Evolutionary conservation across 129 eudicot genomes (phyloP).

Genomic region (Sambucus nigra): DNA sequence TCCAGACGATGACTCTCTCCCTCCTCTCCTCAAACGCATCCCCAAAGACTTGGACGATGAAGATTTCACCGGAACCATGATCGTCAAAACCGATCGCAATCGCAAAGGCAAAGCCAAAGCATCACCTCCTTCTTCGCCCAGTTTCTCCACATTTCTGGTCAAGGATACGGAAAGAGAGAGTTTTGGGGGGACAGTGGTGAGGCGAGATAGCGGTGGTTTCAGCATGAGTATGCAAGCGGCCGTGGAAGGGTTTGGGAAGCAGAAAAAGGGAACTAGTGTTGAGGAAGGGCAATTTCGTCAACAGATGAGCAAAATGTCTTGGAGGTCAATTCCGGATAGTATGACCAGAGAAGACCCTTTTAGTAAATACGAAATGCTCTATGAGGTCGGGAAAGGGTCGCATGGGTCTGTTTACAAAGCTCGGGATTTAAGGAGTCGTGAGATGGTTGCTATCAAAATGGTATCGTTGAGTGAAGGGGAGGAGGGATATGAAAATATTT

Average conservation of each 20-base stretch:
- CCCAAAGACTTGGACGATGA: constrained; percentile 89
- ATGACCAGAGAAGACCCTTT: constrained; percentile 86
- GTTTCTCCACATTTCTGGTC: constrained; percentile 80
- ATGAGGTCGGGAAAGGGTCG: constrained; percentile 96
- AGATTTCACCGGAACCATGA: constrained; percentile 54
- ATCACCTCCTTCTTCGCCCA: neutral
- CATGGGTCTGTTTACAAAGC: constrained; percentile 98
- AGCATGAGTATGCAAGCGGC: constrained; percentile 80
- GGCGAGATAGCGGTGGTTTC: constrained; percentile 37
- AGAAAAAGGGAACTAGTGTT: constrained; percentile 35
- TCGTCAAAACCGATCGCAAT: constrained; percentile 42
- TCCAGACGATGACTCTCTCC: constrained; percentile 52
- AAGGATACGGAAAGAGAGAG: constrained; percentile 33
- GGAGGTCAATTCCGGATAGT: constrained; percentile 79
- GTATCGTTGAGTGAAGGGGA: constrained; percentile 97
- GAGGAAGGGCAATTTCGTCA: constrained; percentile 40
- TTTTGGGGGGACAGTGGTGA: constrained; percentile 51
- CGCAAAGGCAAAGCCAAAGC: too few species aligned
- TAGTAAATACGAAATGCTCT: constrained; percentile 84
- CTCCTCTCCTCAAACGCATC: constrained; percentile 74
- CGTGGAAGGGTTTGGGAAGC: constrained; percentile 63
- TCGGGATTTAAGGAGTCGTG: constrained; percentile 82
- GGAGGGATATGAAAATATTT: constrained; percentile 96
- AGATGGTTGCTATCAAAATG: constrained; percentile 94
- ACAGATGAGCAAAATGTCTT: constrained; percentile 57